Evolutionary conservation across 2,329 filamentous ascomycete genomes (phyloP), one percentile per base, ranked within the genome.

Genomic region (Hymenotorrendiella dingleyae): DNA sequence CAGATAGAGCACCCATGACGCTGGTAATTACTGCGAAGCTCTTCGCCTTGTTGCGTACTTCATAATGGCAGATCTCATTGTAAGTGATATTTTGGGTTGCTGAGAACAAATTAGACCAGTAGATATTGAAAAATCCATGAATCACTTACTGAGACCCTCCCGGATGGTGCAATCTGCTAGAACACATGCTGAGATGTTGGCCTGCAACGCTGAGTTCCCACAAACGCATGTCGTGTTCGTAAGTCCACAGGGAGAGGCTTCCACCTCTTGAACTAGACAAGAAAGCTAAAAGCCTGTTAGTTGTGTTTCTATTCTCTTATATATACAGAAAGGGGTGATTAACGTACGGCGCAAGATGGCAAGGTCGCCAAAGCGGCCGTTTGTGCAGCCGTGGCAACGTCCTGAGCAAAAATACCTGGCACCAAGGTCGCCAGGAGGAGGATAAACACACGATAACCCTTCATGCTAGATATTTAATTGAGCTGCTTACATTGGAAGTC

Each of bases 211-310:
- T 2, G 42, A 41, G 46, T 68, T 59, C 2, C 53, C 60, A 47
- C 67, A 71, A 17, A 69, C 56, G 43, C 67, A 71, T 14, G 56
- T 54, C 33, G 60, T 56, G 41, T 69, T 56, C 4, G 66, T 64
- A 1, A 56, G 46, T 4, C 59, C 52, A 44, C 67, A 70, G 8
- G 47, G 48, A 1, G 67, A 68, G n/a, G 35, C 47, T 24, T 19
- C 26, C 19, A 55, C 28, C 20, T 40, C 43, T 12, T 21, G 23
- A 10, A 36, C 40, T 12, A 53, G 47, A 32, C 53, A 55, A 32
- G 27, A 10, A 14, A 54, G 36, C 52, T 54, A 23, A 34, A 21
- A 34, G 4, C n/a, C 17, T 40, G 17, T 20, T 24, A 16, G 22
- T 16, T 28, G 35, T 24, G 20, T 24, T 34, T 16, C 16, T 22